phyloP scores from a whole-genome alignment of 768 basidiomycete species.

The Cystofilobasidium macerans region DNA sequence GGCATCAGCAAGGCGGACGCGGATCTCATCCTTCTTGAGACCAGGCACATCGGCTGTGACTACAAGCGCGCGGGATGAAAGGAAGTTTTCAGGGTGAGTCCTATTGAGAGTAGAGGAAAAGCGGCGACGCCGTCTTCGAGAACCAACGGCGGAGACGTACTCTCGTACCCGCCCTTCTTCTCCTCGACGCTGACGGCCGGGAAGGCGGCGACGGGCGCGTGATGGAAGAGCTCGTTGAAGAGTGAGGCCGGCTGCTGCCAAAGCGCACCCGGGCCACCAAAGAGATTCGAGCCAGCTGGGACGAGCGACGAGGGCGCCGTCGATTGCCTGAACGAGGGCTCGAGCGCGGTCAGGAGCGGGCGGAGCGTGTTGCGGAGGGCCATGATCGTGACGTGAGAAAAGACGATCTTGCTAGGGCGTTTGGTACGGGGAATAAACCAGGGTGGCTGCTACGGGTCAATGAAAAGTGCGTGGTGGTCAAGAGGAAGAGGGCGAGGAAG shows the following conservation, averaged over 20 bases:
- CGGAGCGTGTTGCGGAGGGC: constrained; percentile 8
- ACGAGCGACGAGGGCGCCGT: background rate
- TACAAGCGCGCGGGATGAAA: constrained; percentile 1
- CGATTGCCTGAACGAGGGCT: background rate
- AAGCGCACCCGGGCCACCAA: background rate
- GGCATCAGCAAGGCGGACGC: constrained; percentile 10
- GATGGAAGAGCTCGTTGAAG: background rate
- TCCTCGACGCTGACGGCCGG: constrained; percentile 18
- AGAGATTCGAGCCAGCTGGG: background rate
- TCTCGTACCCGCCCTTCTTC: constrained; percentile 8
- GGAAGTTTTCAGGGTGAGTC: too few species aligned
- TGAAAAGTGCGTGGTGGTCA: too few species aligned
- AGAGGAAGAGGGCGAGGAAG: too few species aligned
- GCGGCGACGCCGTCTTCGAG: too few species aligned
- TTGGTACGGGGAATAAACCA: background rate
- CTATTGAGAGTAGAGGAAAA: too few species aligned
- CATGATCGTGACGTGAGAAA: too few species aligned
- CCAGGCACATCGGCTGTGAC: constrained; percentile 8
- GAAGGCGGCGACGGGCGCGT: background rate
- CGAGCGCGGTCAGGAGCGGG: background rate
- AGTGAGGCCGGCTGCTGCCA: constrained; percentile 1
- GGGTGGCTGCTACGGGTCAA: too few species aligned
- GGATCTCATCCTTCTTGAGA: constrained; percentile 7
- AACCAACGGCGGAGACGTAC: constrained; percentile 11
- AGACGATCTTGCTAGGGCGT: background rate